A percentile compares a stretch with the other conserved stretches of the same genome.
These are phyloP conservation scores for Graphilbum ipis-grandicollis DNA, from an alignment of 2,329 filamentous ascomycete species.

Conservation along the genomic window DNA sequence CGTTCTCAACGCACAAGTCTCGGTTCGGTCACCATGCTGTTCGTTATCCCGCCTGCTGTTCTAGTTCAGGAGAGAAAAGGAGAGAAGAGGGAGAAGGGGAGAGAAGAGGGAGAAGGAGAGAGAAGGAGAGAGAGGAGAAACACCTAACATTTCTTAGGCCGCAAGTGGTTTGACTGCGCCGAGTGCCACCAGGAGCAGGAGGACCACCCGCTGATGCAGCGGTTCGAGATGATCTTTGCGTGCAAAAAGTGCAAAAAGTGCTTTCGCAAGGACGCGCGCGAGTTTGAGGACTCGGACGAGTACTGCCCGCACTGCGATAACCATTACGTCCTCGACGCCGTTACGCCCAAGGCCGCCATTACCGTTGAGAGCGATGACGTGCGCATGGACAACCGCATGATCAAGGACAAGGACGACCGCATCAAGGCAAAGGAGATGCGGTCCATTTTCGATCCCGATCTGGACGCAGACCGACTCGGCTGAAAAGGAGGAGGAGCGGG, in stretches of 20 bases:
- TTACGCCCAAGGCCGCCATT: slow-evolving; percentile 65
- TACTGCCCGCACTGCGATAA: slow-evolving; percentile 99
- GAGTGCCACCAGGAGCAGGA: slow-evolving; percentile 81
- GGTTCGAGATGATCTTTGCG: slow-evolving; percentile 78
- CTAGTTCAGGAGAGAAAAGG: no score
- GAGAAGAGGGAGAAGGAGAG: no score
- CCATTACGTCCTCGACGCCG: slow-evolving; percentile 85
- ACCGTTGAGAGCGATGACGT: slow-evolving; percentile 85
- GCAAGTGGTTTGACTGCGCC: slow-evolving; percentile 97
- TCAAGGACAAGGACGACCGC: slow-evolving; percentile 87
- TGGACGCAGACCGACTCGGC: slow-evolving; percentile 59
- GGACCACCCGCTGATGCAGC: slow-evolving; percentile 57
- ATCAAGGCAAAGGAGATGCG: slow-evolving; percentile 40
- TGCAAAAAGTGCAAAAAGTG: slow-evolving; percentile 99
- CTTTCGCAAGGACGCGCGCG: slow-evolving; percentile 82
- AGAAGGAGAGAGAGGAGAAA: no score
- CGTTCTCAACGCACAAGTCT: slow-evolving; percentile 91
- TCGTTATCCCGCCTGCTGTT: no score
- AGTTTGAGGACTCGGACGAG: slow-evolving; percentile 94
- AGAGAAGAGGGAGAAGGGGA: no score
- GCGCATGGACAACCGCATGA: slow-evolving; percentile 71
- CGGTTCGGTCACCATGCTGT: slow-evolving; percentile 94
- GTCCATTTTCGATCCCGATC: slow-evolving; percentile 60
- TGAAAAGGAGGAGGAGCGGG: slow-evolving; percentile 29
- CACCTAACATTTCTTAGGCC: no score